Conservation (phyloP, 1,284 basidiomycete genomes). For the Calocybe gambosa region DNA sequence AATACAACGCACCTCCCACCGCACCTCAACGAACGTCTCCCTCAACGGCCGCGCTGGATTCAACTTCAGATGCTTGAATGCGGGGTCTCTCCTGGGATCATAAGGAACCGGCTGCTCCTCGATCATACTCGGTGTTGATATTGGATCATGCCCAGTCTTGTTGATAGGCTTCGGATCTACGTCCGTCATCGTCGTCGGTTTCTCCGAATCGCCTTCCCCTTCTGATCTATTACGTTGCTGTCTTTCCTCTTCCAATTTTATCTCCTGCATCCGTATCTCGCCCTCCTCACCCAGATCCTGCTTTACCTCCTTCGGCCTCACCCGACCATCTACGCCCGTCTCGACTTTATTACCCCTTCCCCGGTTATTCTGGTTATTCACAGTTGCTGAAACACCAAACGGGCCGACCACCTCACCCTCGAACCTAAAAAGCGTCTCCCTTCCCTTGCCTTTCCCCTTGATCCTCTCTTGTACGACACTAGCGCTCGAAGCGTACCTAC, state of each 20-base stretch:
- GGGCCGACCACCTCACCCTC: slow-evolving; percentile 47
- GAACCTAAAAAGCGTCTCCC: slow-evolving; percentile 50
- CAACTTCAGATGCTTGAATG: slow-evolving; percentile 26
- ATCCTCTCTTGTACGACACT: slow-evolving; percentile 39
- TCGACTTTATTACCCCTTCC: slow-evolving; percentile 27
- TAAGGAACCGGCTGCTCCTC: slow-evolving; percentile 35
- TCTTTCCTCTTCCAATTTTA: not conserved
- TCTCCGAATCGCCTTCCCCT: not conserved
- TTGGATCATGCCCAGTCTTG: slow-evolving; percentile 1
- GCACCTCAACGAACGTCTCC: slow-evolving; percentile 41
- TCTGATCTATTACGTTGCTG: no score
- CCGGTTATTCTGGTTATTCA: slow-evolving; percentile 5
- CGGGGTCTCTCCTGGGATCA: slow-evolving; percentile 52
- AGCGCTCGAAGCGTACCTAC: slow-evolving; percentile 27
- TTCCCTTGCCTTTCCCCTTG: slow-evolving; percentile 57
- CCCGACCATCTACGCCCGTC: slow-evolving; percentile 15
- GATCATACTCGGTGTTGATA: slow-evolving; percentile 13
- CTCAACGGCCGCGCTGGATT: slow-evolving; percentile 29
- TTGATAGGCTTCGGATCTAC: not conserved
- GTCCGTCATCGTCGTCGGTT: not conserved
- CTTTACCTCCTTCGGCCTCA: not conserved
- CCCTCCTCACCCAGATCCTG: not conserved
- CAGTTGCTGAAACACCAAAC: slow-evolving; percentile 29
- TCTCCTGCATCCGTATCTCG: not conserved
- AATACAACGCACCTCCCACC: slow-evolving; percentile 55